These are phyloP conservation scores for Boletus speciosus DNA, from an alignment of 768 basidiomycete species.

Conservation along the genomic window DNA sequence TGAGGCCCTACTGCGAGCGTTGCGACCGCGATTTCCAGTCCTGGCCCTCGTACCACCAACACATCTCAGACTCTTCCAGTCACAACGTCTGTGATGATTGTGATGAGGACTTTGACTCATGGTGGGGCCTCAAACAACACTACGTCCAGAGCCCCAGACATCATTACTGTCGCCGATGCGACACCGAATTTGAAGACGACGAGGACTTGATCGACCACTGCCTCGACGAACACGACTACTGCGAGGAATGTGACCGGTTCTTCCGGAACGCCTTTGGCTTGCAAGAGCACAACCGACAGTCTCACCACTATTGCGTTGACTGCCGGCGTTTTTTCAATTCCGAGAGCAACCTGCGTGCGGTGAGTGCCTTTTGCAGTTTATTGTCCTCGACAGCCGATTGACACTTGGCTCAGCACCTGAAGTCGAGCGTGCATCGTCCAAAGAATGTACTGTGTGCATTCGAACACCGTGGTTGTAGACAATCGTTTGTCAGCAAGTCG, in stretches of 20 bases:
- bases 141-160: constrained; percentile 49
- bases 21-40: constrained; percentile 39
- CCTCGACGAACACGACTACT: constrained; percentile 39
- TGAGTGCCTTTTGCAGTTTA: background rate
- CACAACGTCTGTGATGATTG: constrained; percentile 51
- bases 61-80: constrained; percentile 31
- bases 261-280: constrained; percentile 41
- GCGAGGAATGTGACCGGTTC: constrained; percentile 38
- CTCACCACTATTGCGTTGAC: constrained; percentile 39
- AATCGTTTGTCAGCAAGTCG: constrained; percentile 48
- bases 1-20: constrained; percentile 34
- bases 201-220: constrained; percentile 41
- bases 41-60: constrained; percentile 32
- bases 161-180: constrained; percentile 51
- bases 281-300: constrained; percentile 47
- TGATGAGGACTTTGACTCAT: constrained; percentile 41
- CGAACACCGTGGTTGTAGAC: constrained; percentile 37
- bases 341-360: constrained; percentile 15
- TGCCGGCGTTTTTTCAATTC: constrained; percentile 45
- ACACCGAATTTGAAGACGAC: constrained; percentile 37
- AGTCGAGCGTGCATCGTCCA: constrained; percentile 48
- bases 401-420: constrained; percentile 41
- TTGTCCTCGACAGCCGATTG: background rate
- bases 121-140: constrained; percentile 44
- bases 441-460: constrained; percentile 37